Base-by-base conservation (phyloP, 164 flowering plant species). In the Magnolia changhungtana region DNA sequence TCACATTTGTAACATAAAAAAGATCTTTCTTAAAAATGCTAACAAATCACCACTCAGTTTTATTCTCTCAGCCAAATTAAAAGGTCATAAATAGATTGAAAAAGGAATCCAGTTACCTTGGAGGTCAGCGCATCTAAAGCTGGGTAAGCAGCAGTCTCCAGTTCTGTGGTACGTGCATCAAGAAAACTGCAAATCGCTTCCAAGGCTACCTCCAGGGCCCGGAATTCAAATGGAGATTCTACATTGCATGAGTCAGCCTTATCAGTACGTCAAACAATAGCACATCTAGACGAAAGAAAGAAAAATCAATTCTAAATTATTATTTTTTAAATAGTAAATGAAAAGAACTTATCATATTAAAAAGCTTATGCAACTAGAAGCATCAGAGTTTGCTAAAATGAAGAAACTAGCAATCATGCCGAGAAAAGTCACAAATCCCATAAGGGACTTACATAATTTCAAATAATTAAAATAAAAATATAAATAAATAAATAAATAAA, bases 161-260 rank as follows among this genome's bases (percentile, higher is more conserved):
- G 74, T 72, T 96, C 98, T 31, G 88, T 85, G 64, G 99, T 92
- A 29, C 96, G 97, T 55, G 97, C 98, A 86, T 90, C 96, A 70
- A 96, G 94, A 81, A 86, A 92, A 72, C 96, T 94, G 78, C 98
- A 96, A 70, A 94, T 92, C 2, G 93, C 96, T 86, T 96, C 98
- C 75, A 96, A 79, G 72, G 93, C 98, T 18, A 96, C 98, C 86
- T 96, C 99, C 31, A 96, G 81, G 3, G 98, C 99, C 29, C 97
- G 95, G 69, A 96, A 92, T 77, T 94, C 99, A 84, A 96, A 96
- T 59, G 99, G 98, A 79, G 94, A 92, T 78, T 96, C 98, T 96
- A 78, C 79, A 84, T 80, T 51, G 73, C 76, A 78, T 9, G 50
- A 73, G 5, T 24, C 4, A 31, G 21, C 20, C 73, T 10, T 50